Evolutionary conservation across 1,284 basidiomycete species (phyloP), one percentile per base, ranked within the genome.

Genomic region (Grifola frondosa): DNA sequence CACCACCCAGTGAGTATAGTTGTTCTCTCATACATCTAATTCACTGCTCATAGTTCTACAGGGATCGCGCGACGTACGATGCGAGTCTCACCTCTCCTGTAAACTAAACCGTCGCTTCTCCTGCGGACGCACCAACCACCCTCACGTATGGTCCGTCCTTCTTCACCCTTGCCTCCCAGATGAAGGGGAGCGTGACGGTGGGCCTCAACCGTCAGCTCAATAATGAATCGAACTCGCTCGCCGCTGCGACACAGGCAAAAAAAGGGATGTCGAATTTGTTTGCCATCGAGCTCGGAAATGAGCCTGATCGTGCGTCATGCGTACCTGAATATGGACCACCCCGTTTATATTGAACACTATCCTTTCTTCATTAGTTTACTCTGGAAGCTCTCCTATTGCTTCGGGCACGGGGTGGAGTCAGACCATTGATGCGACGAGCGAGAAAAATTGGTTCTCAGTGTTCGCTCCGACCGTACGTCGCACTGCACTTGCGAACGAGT

Each of bases 201-300:
- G 71, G 70, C 5, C 57, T 73, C 20, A 71, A 72, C 50, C 60
- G 71, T 4, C 66, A 66, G 42, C 56, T 73, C 39, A 65, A 70
- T 52, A 66, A 72, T 43, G 60, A 67, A 36, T 45, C 57, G 21
- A 71, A 70, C 38, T 61, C 63, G n/a, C 59, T 66, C 4, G 52
- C 54, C 6, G 71, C 68, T 11, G 71, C 66, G 6, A 41, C 58
- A 15, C 51, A 61, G 28, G 70, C 69, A 9, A 60, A 67, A 40
- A 47, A 58, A 17, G 50, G 50, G 6, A 64, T 73, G 57, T 30
- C 43, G 12, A 69, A 70, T 46, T 50, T 74, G 6, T 60, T 65
- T 40, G 64, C 70, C 5, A 50, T 74, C 30, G 71, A 73, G 48
- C 53, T 72, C 3, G 71, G 71, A 13, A 74, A 74, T 53, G 71